phyloP scores from a whole-genome alignment of 139 green algal species.

The Tetratostichococcus sp. region DNA sequence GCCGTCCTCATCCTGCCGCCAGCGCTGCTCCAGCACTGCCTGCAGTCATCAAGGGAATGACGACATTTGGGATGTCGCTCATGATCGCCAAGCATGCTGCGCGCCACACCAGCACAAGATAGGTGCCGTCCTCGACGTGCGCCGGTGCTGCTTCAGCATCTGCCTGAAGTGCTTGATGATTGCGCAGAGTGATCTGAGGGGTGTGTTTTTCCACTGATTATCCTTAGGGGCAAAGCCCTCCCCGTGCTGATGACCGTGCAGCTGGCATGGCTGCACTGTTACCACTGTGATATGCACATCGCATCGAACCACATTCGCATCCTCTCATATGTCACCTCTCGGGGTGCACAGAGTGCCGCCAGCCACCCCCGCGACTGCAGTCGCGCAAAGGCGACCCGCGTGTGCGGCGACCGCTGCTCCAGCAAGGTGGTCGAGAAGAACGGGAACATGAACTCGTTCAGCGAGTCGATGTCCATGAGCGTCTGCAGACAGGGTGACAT shows the following conservation, averaged over 20 bases:
- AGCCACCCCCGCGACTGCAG: neutral
- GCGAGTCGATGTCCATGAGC: slow-evolving; percentile 3
- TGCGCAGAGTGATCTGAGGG: no score
- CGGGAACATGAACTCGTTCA: slow-evolving; percentile 1
- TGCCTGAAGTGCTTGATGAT: no score
- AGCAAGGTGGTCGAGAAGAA: slow-evolving; percentile 2
- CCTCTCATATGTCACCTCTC: no score
- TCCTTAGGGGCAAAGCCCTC: no score
- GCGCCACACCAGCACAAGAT: slow-evolving; percentile 44
- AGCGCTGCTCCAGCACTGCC: slow-evolving; percentile 39
- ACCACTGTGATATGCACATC: no score
- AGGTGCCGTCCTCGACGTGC: slow-evolving; percentile 47
- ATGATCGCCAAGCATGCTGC: slow-evolving; percentile 3
- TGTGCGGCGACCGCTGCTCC: neutral
- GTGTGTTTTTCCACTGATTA: no score
- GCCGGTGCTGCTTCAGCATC: slow-evolving; percentile 42
- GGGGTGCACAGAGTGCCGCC: slow-evolving; percentile 10
- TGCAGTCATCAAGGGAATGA: neutral
- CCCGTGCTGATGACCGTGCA: no score
- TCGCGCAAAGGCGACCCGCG: neutral
- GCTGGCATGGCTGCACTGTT: no score
- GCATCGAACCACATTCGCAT: no score
- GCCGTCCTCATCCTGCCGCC: slow-evolving; percentile 45
- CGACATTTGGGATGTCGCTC: neutral
- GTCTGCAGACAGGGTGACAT: neutral